Conservation (phyloP, 129 eudicot genomes). For the Flaveria ramosissima region DNA sequence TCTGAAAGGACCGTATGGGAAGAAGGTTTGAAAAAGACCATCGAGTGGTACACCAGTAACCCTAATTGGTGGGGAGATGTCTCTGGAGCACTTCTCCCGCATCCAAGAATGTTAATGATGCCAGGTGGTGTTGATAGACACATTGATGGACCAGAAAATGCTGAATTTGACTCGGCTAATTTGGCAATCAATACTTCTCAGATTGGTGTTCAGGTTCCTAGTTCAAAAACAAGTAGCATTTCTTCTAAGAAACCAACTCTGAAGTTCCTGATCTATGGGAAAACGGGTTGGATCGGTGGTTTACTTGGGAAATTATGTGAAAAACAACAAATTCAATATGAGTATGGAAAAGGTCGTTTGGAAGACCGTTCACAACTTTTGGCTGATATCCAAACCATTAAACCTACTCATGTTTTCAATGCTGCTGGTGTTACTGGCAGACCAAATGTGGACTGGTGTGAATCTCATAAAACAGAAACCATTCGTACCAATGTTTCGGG, state of each 20-base stretch:
- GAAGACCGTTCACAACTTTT: conserved; percentile 69
- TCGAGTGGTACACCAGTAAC: conserved; percentile 84
- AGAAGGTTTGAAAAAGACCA: conserved; percentile 86
- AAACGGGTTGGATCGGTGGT: conserved; percentile 98
- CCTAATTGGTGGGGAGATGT: conserved; percentile 99
- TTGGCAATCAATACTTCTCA: conserved; percentile 38
- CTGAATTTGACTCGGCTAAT: conserved; percentile 49
- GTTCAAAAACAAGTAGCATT: conserved; percentile 34
- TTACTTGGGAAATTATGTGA: conserved; percentile 82
- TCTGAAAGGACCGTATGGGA: conserved; percentile 83
- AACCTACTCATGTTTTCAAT: conserved; percentile 93
- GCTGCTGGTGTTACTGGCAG: conserved; percentile 99
- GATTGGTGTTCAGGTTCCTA: conserved; percentile 45
- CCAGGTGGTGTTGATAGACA: conserved; percentile 84
- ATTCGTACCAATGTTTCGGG: conserved; percentile 89
- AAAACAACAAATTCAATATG: conserved; percentile 80
- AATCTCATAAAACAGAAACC: conserved; percentile 82
- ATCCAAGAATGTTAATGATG: conserved; percentile 98
- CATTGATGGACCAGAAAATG: conserved; percentile 66
- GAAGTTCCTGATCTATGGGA: conserved; percentile 89
- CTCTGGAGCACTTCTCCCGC: conserved; percentile 94
- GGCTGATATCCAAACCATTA: conserved; percentile 61
- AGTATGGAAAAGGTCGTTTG: conserved; percentile 88
- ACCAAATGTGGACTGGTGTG: conserved; percentile 99
- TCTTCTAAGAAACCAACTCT: conserved; percentile 50